These are phyloP conservation scores for Cladophialophora immunda DNA, from an alignment of 2,329 filamentous ascomycete species.

Conservation along the genomic window DNA sequence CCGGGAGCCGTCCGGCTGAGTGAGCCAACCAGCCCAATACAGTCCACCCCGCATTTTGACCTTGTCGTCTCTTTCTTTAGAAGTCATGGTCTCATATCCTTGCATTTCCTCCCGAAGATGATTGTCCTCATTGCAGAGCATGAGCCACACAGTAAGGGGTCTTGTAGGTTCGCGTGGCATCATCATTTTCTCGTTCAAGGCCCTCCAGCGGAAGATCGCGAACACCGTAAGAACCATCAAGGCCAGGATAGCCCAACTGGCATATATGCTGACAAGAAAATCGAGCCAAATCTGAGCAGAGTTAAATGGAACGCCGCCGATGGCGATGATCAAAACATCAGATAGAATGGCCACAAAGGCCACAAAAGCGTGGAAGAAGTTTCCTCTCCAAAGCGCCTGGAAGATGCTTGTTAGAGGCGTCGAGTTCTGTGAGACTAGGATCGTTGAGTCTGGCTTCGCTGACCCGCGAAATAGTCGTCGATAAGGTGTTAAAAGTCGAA, in stretches of 20 bases:
- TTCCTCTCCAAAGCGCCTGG: constrained; percentile 24
- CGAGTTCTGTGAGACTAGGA: constrained; percentile 22
- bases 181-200: constrained; percentile 19
- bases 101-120: constrained; percentile 17
- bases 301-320: constrained; percentile 32
- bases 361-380: constrained; percentile 31
- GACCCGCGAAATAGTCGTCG: constrained; percentile 22
- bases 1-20: constrained; percentile 16
- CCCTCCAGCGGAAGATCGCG: constrained; percentile 30
- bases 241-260: constrained; percentile 27
- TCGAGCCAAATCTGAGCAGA: constrained; percentile 26
- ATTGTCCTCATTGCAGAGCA: constrained; percentile 30
- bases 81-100: constrained; percentile 14
- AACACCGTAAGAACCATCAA: constrained; percentile 25
- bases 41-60: constrained; percentile 8
- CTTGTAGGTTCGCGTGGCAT: constrained; percentile 31
- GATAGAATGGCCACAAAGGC: constrained; percentile 31
- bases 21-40: constrained; percentile 28
- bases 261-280: constrained; percentile 25
- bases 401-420: constrained; percentile 25
- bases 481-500: constrained; percentile 34
- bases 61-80: constrained; percentile 5
- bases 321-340: constrained; percentile 34
- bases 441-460: constrained; percentile 16
- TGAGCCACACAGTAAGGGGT: constrained; percentile 27